phyloP scores from a whole-genome alignment of 768 basidiomycete species.

The Tricholoma flavovirens region DNA sequence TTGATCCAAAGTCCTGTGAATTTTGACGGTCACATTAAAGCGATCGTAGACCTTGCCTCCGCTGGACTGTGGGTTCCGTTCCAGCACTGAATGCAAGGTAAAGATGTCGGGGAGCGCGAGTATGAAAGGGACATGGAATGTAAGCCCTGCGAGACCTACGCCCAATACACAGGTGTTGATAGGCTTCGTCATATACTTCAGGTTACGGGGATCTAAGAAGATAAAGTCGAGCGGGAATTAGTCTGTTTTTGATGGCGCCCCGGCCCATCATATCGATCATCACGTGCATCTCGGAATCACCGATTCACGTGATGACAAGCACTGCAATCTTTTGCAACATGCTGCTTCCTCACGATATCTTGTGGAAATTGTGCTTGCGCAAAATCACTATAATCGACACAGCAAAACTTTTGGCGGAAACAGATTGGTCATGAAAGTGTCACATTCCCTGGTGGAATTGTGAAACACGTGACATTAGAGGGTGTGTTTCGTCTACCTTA shows the following conservation, averaged over 20 bases:
- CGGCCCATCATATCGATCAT: not conserved
- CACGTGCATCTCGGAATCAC: not conserved
- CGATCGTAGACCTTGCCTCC: conserved; percentile 62
- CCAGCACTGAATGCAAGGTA: conserved; percentile 66
- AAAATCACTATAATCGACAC: no score
- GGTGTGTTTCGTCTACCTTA: no score
- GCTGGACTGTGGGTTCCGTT: conserved; percentile 56
- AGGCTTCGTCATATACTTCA: conserved; percentile 40
- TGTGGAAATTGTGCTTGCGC: no score
- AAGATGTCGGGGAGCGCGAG: conserved; percentile 66
- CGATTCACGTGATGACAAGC: no score
- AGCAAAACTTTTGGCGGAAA: no score
- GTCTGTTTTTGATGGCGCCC: not conserved
- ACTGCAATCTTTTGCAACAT: no score
- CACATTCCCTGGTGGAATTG: no score
- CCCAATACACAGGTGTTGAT: conserved; percentile 71
- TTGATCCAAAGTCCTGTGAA: conserved; percentile 55
- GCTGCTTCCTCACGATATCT: no score
- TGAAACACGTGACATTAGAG: no score
- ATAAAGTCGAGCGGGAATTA: no score
- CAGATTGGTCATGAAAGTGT: no score
- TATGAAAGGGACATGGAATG: conserved; percentile 80
- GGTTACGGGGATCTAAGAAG: no score
- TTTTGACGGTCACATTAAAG: conserved; percentile 53
- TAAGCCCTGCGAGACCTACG: conserved; percentile 68